A percentile compares a stretch with the other conserved stretches of the same genome.
Evolutionary conservation across 768 basidiomycete genomes (phyloP).

Genomic region (Serpula lacrymans): DNA sequence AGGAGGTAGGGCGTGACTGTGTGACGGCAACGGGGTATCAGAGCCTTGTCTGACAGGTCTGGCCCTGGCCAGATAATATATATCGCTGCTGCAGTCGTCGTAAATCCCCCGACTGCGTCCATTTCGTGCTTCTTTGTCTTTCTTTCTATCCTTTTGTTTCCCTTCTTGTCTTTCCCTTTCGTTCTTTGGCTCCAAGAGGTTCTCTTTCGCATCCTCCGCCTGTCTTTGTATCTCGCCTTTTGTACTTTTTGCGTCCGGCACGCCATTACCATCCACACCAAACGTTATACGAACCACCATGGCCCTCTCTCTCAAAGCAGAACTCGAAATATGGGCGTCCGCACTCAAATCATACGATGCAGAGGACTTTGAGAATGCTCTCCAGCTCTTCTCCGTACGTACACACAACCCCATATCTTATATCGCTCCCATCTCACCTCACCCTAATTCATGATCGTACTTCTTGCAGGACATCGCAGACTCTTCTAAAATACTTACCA

Average conservation of each 20-base stretch:
- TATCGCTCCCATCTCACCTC: not conserved
- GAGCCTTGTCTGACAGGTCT: too few species aligned
- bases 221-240: slow-evolving; percentile 8
- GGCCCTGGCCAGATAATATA: too few species aligned
- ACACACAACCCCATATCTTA: slow-evolving; percentile 1
- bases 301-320: slow-evolving; percentile 56
- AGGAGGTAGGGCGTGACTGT: too few species aligned
- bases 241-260: slow-evolving; percentile 30
- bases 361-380: slow-evolving; percentile 71
- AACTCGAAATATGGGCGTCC: slow-evolving; percentile 83
- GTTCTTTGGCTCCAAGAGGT: not conserved
- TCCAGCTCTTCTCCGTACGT: slow-evolving; percentile 74
- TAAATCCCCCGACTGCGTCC: slow-evolving; percentile 16
- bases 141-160: slow-evolving; percentile 3
- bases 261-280: slow-evolving; percentile 16
- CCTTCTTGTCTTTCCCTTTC: not conserved
- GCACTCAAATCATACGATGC: slow-evolving; percentile 89
- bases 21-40: too few species aligned
- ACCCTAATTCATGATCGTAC: slow-evolving; percentile 5
- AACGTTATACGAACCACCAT: slow-evolving; percentile 7
- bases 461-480: slow-evolving; percentile 65
- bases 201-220: slow-evolving; percentile 10
- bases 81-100: too few species aligned
- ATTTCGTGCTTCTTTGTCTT: slow-evolving; percentile 6
- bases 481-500: slow-evolving; percentile 86